Evolutionary conservation across 495 filamentous ascomycete species (phyloP), one percentile per base, ranked within the genome.

Genomic region (Penicillium samsonianum): DNA sequence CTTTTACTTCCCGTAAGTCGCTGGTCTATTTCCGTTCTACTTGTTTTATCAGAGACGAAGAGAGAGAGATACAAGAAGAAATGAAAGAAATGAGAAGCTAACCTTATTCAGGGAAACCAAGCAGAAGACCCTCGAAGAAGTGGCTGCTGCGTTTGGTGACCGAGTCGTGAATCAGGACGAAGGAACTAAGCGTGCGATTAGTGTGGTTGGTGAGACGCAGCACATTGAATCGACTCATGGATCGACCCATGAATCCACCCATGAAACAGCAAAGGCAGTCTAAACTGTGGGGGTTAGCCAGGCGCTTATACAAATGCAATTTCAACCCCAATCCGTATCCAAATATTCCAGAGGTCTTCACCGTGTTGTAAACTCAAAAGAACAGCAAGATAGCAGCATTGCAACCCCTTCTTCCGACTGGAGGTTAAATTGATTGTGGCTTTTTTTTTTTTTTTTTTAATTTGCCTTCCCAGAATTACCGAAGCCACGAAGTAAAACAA

Each of bases 61-160:
- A 38, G 35, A 38, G n/a, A 38, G 16, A 38, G 35, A 38, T n/a
- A 37, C 9, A 7, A 37, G n/a, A 33, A 17, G 28, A 9, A 57
- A 17, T 19, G n/a, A n/a, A n/a, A n/a, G n/a, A n/a, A n/a, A n/a
- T 30, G 6, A 26, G 26, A 45, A 33, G 37, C 60, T 61, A 41
- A 61, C 20, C 19, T 4, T 11, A 12, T 8, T 0, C 44, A 68
- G 78, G 30, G 82, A 85, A 61, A 85, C 82, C 0, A 80, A 79
- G 50, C 73, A 74, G 40, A 83, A 82, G 67, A 82, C 80, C 0
- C 71, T 85, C 5, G 82, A 85, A 61, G 82, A 84, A 63, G 82
- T 85, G 47, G 82, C 81, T 1, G 77, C 74, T 2, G 79, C 80
- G 0, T 85, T 85, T 43, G 81, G 82, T 16, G 82, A 85, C 56